Conservation (phyloP, 83 land plant genomes). For the Picea abies region DNA sequence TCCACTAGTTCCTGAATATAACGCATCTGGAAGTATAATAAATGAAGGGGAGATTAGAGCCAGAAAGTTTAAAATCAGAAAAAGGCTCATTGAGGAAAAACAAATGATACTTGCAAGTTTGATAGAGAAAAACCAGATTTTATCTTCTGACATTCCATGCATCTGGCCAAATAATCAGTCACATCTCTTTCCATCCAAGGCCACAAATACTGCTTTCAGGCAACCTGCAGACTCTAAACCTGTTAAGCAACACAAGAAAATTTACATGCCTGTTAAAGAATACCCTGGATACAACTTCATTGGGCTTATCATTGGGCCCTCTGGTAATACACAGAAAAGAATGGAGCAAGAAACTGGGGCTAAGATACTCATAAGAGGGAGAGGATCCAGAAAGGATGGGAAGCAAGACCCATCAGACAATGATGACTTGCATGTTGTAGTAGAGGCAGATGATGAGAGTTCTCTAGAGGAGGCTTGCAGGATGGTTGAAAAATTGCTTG, state of each 20-base stretch:
- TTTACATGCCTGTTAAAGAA: conserved; percentile 81
- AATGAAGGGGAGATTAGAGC: conserved; percentile 71
- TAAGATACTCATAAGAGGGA: conserved; percentile 77
- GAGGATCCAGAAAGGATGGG: conserved; percentile 50
- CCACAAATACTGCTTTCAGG: conserved; percentile 14
- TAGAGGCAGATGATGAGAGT: conserved; percentile 79
- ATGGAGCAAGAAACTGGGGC: conserved; percentile 87
- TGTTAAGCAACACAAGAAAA: conserved; percentile 72
- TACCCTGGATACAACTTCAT: conserved; percentile 85
- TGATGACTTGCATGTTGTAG: conserved; percentile 84
- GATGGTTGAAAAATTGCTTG: conserved; percentile 75
- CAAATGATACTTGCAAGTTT: conserved; percentile 67
- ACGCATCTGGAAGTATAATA: conserved; percentile 63
- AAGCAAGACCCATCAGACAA: conserved; percentile 66
- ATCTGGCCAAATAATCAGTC: no score
- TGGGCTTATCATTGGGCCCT: conserved; percentile 80
- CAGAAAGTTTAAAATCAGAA: no score
- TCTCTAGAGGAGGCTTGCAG: conserved; percentile 69
- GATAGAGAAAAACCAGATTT: conserved; percentile 58
- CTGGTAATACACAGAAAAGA: conserved; percentile 82
- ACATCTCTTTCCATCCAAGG: no score
- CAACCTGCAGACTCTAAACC: conserved; percentile 79
- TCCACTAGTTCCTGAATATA: conserved; percentile 74
- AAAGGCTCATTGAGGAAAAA: conserved; percentile 59
- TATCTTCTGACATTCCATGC: not conserved